Evolutionary conservation across 768 basidiomycete species (phyloP).

Genomic region (Butyriboletus loyo): DNA sequence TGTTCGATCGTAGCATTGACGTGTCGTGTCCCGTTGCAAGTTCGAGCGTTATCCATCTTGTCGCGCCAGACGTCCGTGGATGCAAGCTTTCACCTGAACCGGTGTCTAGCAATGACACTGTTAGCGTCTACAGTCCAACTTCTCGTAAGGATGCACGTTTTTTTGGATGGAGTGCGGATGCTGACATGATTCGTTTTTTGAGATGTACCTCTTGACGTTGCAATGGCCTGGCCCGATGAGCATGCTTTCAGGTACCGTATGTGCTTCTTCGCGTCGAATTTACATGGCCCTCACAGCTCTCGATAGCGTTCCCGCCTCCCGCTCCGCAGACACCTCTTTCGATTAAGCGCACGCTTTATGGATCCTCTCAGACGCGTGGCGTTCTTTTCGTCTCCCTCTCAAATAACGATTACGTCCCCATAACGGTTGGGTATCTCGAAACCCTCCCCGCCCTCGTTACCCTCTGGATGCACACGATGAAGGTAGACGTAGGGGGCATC

Average conservation of each 20-base stretch:
- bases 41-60: conserved; percentile 52
- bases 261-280: conserved; percentile 14
- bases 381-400: conserved; percentile 62
- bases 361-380: conserved; percentile 74
- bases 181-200: background rate
- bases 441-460: conserved; percentile 93
- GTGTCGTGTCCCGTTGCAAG: conserved; percentile 67
- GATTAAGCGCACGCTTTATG: conserved; percentile 67
- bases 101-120: conserved; percentile 28
- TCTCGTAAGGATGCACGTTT: conserved; percentile 35
- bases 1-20: conserved; percentile 69
- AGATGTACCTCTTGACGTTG: conserved; percentile 48
- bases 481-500: conserved; percentile 45
- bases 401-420: conserved; percentile 52
- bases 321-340: conserved; percentile 48
- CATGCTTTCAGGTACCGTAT: conserved; percentile 56
- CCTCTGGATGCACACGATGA: conserved; percentile 80
- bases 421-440: conserved; percentile 68
- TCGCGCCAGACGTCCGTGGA: conserved; percentile 39
- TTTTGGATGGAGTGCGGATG: background rate
- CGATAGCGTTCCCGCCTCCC: conserved; percentile 36
- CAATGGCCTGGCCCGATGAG: conserved; percentile 53
- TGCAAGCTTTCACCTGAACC: conserved; percentile 57
- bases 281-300: background rate
- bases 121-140: conserved; percentile 48